Percentiles rank a stretch among this genome's conserved stretches.
Evolutionary conservation across 257 asterid species (phyloP).

Genomic region (Solanum lignicaule): DNA sequence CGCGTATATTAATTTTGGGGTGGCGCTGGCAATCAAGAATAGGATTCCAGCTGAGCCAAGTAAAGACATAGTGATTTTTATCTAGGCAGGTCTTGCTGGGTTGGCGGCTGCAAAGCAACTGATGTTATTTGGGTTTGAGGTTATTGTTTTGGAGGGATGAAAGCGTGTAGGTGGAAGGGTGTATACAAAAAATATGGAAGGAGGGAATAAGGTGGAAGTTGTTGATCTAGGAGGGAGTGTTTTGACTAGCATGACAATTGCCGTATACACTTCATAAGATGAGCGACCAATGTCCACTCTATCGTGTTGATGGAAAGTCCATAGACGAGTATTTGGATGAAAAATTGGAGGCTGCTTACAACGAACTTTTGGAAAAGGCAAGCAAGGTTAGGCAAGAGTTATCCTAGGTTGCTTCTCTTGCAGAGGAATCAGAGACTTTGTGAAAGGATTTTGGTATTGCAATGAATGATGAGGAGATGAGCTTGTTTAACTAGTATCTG

Average conservation of each 20-base stretch:
- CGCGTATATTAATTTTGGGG: conserved; percentile 86
- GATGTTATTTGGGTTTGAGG: conserved; percentile 72
- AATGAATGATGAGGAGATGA: no score
- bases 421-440: not conserved
- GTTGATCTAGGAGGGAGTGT: conserved; percentile 89
- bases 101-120: conserved; percentile 88
- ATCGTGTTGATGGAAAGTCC: conserved; percentile 4
- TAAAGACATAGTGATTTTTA: conserved; percentile 42
- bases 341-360: not conserved
- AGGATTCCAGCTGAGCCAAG: conserved; percentile 32
- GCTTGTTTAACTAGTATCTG: no score
- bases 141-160: conserved; percentile 73
- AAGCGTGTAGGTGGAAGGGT: conserved; percentile 93
- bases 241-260: conserved; percentile 46
- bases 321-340: conserved; percentile 51
- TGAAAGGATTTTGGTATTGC: no score
- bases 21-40: conserved; percentile 55
- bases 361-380: not conserved
- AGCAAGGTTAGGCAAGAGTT: not conserved
- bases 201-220: conserved; percentile 37
- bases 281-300: conserved; percentile 82
- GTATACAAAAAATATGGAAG: conserved; percentile 41
- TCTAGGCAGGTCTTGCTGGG: conserved; percentile 78
- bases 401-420: not conserved
- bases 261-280: conserved; percentile 48